Base-by-base conservation (phyloP, 1,284 basidiomycete species). In the Cryptococcus sp. region DNA sequence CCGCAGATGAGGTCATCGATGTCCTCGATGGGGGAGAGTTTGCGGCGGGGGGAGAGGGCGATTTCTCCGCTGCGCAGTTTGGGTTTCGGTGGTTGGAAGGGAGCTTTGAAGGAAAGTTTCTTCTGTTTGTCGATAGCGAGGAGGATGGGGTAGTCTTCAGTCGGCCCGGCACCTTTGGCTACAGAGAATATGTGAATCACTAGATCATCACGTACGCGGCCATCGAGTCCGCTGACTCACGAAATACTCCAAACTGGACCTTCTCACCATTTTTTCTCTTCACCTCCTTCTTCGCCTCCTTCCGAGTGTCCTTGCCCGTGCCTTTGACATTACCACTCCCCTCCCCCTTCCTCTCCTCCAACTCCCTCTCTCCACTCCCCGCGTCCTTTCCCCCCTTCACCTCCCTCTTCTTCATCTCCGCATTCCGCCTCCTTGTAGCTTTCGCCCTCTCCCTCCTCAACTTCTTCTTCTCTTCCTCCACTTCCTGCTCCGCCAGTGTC, bases 91-190 rank as follows among this genome's bases (percentile, higher is more conserved):
- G 2, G 15, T 16, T 36, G 28, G n/a, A 16, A 16, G 33, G 36
- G 4, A 21, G 39, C 4, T 51, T 65, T 68, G 20, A 20, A n/a
- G 2, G 65, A 68, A 4, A 67, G 48, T 5, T 37, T 23, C n/a
- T 59, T 59, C 45, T 65, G 65, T 20, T 58, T 60, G 12, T 68
- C 56, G 15, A 71, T 46, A 20, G 52, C 57, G 40, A 62, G 37
- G 2, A 70, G 20, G 45, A 71, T 67, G 24, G 70, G 70, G 43
- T 43, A 67, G 1, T 60, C 53, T 0, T 52, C 50, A 7, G n/a
- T 59, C 0, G 61, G 46, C 4, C 11, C 55, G 1, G 67, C 67
- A 16, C 47, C 60, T 13, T 55, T 46, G 9, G 66, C 66, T 66
- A 21, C 9, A n/a, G 35, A 47, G 18, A 9, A 33, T 33, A 13